A percentile compares a stretch with the other conserved stretches of the same genome.
These are phyloP conservation scores for Apiospora hydei DNA, from an alignment of 2,329 filamentous ascomycete species.

Conservation along the genomic window DNA sequence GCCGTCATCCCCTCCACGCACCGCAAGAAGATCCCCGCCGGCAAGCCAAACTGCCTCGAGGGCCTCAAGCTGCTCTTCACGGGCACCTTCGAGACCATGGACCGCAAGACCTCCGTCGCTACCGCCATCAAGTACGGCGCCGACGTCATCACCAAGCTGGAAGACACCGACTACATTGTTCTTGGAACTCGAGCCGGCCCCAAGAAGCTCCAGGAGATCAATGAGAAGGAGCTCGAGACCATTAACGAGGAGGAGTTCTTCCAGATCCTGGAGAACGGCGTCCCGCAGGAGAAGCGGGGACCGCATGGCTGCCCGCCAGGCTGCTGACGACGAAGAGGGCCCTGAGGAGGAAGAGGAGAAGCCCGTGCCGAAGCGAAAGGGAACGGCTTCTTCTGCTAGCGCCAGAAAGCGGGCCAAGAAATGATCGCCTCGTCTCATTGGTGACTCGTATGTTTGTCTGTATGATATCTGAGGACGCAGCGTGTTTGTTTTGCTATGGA, in stretches of 20 bases:
- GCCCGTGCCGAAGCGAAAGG: slow-evolving; percentile 11
- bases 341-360: slow-evolving; percentile 27
- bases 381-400: slow-evolving; percentile 6
- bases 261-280: slow-evolving; percentile 29
- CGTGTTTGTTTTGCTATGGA: background rate
- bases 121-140: slow-evolving; percentile 40
- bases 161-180: slow-evolving; percentile 31
- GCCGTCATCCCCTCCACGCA: slow-evolving; percentile 28
- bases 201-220: slow-evolving; percentile 29
- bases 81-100: slow-evolving; percentile 31
- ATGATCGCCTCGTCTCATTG: background rate
- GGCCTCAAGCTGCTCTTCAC: slow-evolving; percentile 30
- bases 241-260: slow-evolving; percentile 31
- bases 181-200: slow-evolving; percentile 29
- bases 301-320: slow-evolving; percentile 27
- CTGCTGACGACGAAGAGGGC: slow-evolving; percentile 27
- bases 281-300: slow-evolving; percentile 28
- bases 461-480: background rate
- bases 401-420: slow-evolving; percentile 24
- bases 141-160: slow-evolving; percentile 29
- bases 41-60: slow-evolving; percentile 27
- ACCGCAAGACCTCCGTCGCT: slow-evolving; percentile 30
- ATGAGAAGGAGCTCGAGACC: slow-evolving; percentile 29
- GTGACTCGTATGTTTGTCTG: background rate
- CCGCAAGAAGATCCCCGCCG: slow-evolving; percentile 30